phyloP scores from a whole-genome alignment of 495 filamentous ascomycete genomes.

The Aspergillus coremiiformis region DNA sequence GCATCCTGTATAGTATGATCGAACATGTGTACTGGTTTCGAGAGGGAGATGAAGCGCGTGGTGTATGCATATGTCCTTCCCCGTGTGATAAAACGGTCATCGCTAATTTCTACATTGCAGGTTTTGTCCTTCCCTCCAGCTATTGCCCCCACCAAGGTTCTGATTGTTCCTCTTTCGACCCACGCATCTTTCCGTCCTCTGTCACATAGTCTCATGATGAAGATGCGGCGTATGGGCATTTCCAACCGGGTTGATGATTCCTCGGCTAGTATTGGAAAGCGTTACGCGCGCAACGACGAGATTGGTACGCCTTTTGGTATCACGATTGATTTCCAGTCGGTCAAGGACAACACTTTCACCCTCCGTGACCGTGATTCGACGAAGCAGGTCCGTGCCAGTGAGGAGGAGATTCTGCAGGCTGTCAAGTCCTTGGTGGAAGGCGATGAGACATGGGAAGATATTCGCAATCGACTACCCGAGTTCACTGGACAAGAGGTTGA shows the following conservation, averaged over 20 bases:
- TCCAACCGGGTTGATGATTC: constrained; percentile 60
- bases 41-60: constrained; percentile 54
- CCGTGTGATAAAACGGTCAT: background rate
- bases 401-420: constrained; percentile 59
- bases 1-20: constrained; percentile 69
- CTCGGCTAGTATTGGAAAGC: constrained; percentile 62
- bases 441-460: constrained; percentile 58
- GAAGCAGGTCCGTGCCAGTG: constrained; percentile 57
- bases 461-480: constrained; percentile 52
- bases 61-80: constrained; percentile 39
- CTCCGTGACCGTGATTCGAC: constrained; percentile 60
- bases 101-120: constrained; percentile 25
- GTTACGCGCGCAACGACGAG: constrained; percentile 61
- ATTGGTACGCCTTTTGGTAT: constrained; percentile 59
- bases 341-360: constrained; percentile 61
- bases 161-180: constrained; percentile 58
- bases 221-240: constrained; percentile 51
- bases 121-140: constrained; percentile 61
- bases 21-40: constrained; percentile 77
- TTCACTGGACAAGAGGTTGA: constrained; percentile 64
- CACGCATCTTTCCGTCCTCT: constrained; percentile 52
- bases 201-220: constrained; percentile 41
- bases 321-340: constrained; percentile 64
- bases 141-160: constrained; percentile 62
- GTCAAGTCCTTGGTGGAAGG: constrained; percentile 54